Evolutionary conservation across 164 flowering plant genomes (phyloP).

Genomic region (Amborella trichopoda): DNA sequence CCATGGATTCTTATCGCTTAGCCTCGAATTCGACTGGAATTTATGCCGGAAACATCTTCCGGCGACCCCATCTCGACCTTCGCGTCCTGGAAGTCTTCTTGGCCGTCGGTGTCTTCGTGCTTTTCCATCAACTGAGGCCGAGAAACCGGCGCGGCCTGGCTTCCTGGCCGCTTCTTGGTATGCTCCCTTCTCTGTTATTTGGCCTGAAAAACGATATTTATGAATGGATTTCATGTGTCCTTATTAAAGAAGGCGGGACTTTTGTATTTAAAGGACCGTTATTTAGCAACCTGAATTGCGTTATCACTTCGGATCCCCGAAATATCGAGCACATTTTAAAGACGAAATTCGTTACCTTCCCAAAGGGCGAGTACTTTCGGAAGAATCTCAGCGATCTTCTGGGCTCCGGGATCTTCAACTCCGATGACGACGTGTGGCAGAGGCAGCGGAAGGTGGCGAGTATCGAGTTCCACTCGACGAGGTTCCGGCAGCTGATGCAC

Average conservation of each 20-base stretch:
- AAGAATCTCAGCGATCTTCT: slow-evolving; percentile 51
- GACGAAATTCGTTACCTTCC: slow-evolving; percentile 49
- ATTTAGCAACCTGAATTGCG: slow-evolving; percentile 55
- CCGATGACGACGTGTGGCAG: slow-evolving; percentile 74
- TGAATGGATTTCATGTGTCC: slow-evolving; percentile 54
- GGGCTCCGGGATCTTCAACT: slow-evolving; percentile 86
- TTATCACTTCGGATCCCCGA: slow-evolving; percentile 70
- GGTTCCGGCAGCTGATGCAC: slow-evolving; percentile 46
- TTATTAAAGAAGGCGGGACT: slow-evolving; percentile 41
- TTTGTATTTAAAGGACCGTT: slow-evolving; percentile 59
- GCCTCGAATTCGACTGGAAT: neutral
- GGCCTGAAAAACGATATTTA: slow-evolving; percentile 37
- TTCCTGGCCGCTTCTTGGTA: slow-evolving; percentile 79
- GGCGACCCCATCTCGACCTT: slow-evolving; percentile 22
- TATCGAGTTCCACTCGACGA: slow-evolving; percentile 74
- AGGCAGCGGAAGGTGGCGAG: slow-evolving; percentile 78
- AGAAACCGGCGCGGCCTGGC: slow-evolving; percentile 46
- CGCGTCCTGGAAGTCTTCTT: slow-evolving; percentile 42
- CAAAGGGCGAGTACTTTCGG: slow-evolving; percentile 61
- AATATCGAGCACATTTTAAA: slow-evolving; percentile 80
- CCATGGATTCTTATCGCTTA: slow-evolving; percentile 4
- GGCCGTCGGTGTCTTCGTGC: slow-evolving; percentile 41
- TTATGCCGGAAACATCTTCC: too few species aligned
- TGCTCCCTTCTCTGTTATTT: slow-evolving; percentile 55
- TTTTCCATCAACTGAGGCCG: slow-evolving; percentile 49